Conservation (phyloP, 2,329 filamentous ascomycete genomes). For the Phaeoacremonium minimum region DNA sequence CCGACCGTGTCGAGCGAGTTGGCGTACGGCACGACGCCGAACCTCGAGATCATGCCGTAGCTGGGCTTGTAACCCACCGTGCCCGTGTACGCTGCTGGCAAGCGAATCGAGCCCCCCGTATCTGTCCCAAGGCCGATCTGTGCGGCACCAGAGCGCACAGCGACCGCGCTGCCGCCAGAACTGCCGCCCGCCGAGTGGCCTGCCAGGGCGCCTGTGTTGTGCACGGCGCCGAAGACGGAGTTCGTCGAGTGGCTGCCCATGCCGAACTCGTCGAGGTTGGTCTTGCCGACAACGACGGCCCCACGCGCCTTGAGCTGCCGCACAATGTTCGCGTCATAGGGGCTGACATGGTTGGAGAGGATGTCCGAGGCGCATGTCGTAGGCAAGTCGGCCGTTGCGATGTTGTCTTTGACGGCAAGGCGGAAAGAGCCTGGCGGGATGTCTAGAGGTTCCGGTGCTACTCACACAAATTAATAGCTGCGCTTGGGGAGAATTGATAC, state of each 20-base stretch:
- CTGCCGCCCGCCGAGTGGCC: slow-evolving; percentile 66
- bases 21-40: slow-evolving; percentile 85
- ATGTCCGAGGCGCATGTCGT: slow-evolving; percentile 83
- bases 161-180: slow-evolving; percentile 88
- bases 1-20: slow-evolving; percentile 92
- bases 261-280: slow-evolving; percentile 74
- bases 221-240: slow-evolving; percentile 20
- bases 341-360: slow-evolving; percentile 65
- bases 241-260: slow-evolving; percentile 29
- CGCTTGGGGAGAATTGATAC: neutral
- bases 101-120: slow-evolving; percentile 82
- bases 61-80: slow-evolving; percentile 86
- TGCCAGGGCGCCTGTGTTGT: slow-evolving; percentile 3
- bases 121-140: slow-evolving; percentile 80
- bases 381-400: slow-evolving; percentile 57
- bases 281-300: slow-evolving; percentile 68
- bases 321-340: slow-evolving; percentile 80
- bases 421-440: slow-evolving; percentile 22
- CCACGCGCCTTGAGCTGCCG: slow-evolving; percentile 60
- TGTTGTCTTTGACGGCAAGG: slow-evolving; percentile 74
- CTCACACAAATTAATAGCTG: too few species aligned
- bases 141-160: slow-evolving; percentile 60
- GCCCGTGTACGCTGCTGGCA: slow-evolving; percentile 84
- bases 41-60: slow-evolving; percentile 81
- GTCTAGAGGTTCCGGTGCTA: neutral